Conservation (phyloP, 2,329 filamentous ascomycete genomes). For the Tolypocladium tropicale region DNA sequence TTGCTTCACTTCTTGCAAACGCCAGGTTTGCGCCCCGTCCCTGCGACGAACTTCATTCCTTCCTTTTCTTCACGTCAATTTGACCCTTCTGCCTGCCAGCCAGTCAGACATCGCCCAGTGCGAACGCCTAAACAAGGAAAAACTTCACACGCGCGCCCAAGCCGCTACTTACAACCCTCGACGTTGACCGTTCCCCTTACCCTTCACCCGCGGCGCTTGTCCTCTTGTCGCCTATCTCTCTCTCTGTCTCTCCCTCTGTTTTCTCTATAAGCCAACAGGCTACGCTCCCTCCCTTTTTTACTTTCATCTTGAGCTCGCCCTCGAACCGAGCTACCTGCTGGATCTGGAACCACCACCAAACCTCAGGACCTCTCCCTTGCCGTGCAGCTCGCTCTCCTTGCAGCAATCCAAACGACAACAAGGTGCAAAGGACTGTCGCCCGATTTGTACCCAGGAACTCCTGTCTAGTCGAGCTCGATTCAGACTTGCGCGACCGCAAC, state of each 20-base stretch:
- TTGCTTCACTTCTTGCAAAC: neutral
- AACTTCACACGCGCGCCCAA: neutral
- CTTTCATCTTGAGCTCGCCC: neutral
- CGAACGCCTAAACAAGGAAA: neutral
- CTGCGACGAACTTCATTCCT: neutral
- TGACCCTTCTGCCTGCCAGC: too few species aligned
- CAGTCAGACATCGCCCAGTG: neutral
- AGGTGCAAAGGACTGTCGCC: neutral
- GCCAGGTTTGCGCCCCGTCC: neutral
- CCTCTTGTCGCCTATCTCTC: neutral
- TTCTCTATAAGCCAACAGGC: neutral
- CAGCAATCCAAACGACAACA: neutral
- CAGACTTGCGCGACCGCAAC: neutral
- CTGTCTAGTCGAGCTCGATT: neutral
- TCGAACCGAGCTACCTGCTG: neutral
- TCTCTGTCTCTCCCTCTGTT: neutral
- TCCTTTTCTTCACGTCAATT: neutral
- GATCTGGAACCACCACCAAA: neutral
- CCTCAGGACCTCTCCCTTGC: neutral
- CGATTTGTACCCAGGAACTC: neutral
- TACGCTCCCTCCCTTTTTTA: neutral
- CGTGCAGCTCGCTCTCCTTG: neutral
- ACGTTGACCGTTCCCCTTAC: conserved; percentile 19
- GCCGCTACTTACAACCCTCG: conserved; percentile 5
- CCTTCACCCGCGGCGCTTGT: neutral